Percentiles rank a stretch among this genome's conserved stretches.
Evolutionary conservation across 1,284 basidiomycete species (phyloP).

Genomic region (Austroboletus novae-zelandiae): DNA sequence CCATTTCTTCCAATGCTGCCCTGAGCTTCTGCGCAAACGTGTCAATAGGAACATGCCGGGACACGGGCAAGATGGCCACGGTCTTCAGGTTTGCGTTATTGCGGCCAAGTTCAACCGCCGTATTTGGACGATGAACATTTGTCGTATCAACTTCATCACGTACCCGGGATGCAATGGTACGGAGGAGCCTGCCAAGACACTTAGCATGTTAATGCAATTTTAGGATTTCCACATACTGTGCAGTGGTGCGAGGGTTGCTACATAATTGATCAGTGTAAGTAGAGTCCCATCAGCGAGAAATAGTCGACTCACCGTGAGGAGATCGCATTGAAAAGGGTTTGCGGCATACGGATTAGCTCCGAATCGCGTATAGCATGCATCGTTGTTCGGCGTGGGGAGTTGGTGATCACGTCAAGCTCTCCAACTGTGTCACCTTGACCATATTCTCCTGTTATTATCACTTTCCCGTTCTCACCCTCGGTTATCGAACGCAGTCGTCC

Average conservation of each 20-base stretch:
- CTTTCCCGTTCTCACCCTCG: constrained; percentile 66
- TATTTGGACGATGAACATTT: constrained; percentile 43
- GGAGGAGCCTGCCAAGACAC: constrained; percentile 57
- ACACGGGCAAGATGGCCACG: constrained; percentile 81
- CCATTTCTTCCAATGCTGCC: constrained; percentile 81
- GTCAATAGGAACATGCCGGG: constrained; percentile 82
- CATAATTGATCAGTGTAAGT: constrained; percentile 4
- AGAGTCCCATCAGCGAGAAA: not conserved
- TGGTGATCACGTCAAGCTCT: constrained; percentile 97
- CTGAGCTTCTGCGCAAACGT: constrained; percentile 89
- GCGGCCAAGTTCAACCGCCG: constrained; percentile 58
- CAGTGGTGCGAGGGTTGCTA: constrained; percentile 93
- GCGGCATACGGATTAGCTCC: constrained; percentile 96
- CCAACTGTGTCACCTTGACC: constrained; percentile 88
- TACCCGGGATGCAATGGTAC: constrained; percentile 92
- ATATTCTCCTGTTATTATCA: constrained; percentile 89
- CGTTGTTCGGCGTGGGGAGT: constrained; percentile 83
- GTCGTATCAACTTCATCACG: constrained; percentile 74
- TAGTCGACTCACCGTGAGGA: constrained; percentile 62
- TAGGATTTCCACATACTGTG: constrained; percentile 60
- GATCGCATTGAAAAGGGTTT: constrained; percentile 97
- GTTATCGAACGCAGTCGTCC: constrained; percentile 87
- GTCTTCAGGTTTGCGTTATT: constrained; percentile 94
- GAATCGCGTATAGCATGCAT: constrained; percentile 98
- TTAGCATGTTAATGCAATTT: not conserved